Conservation (phyloP, 139 green algal species). For the Tetradesmus lagerheimii region DNA sequence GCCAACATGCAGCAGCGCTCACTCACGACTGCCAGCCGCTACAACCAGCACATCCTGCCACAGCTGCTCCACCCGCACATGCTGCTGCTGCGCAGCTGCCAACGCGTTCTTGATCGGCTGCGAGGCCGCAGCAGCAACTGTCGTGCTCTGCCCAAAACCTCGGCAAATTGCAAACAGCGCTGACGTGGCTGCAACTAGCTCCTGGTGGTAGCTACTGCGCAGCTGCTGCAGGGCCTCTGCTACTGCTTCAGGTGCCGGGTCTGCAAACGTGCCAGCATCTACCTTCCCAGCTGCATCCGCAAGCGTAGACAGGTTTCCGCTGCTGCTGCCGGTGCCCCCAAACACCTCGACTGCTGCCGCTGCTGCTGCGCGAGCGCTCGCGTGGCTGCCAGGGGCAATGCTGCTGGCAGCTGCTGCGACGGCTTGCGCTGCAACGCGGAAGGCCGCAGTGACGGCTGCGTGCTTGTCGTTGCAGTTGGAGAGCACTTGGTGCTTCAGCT, state of each 20-base stretch:
- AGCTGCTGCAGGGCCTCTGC: conserved; percentile 16
- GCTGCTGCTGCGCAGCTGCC: conserved; percentile 23
- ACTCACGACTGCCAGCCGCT: background rate
- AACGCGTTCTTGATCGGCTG: conserved; percentile 24
- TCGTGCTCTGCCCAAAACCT: conserved; percentile 2
- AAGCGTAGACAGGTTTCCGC: background rate
- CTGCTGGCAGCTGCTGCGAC: conserved; percentile 13
- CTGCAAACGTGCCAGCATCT: background rate
- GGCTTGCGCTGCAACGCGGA: conserved; percentile 2
- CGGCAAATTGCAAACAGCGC: conserved; percentile 32
- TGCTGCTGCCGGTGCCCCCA: background rate
- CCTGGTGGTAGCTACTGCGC: conserved; percentile 24
- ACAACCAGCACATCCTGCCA: conserved; percentile 19
- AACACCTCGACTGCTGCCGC: background rate
- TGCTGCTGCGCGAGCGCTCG: background rate
- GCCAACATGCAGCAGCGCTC: background rate
- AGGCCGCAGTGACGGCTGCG: conserved; percentile 20
- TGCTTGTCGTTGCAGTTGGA: conserved; percentile 44
- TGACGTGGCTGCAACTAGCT: conserved; percentile 33
- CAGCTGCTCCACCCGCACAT: conserved; percentile 26
- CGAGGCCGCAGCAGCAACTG: background rate
- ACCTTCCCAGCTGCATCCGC: background rate
- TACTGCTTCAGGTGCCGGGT: background rate
- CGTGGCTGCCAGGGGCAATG: background rate
- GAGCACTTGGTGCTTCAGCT: conserved; percentile 35